Evolutionary conservation across 2,329 filamentous ascomycete species (phyloP).

Genomic region (Aspergillus puulaauensis): DNA sequence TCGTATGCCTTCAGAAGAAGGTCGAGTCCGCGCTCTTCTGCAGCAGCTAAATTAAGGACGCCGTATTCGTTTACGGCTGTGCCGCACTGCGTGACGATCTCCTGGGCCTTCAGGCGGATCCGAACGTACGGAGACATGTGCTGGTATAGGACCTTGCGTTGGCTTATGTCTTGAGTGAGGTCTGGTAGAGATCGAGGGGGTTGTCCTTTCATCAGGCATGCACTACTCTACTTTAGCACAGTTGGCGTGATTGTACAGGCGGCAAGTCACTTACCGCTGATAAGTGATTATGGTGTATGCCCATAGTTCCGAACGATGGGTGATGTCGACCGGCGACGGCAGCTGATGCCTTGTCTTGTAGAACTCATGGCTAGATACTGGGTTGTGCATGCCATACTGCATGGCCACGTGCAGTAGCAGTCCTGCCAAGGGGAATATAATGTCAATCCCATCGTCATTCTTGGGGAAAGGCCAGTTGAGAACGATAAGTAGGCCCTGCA

Average conservation of each 20-base stretch:
- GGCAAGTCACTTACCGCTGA: constrained; percentile 30
- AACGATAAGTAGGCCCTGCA: constrained; percentile 39
- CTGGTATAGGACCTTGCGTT: constrained; percentile 34
- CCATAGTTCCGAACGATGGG: constrained; percentile 41
- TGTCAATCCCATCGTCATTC: constrained; percentile 30
- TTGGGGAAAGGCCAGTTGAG: constrained; percentile 44
- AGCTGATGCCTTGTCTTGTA: constrained; percentile 32
- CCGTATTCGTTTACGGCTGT: constrained; percentile 39
- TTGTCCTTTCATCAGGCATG: constrained; percentile 40
- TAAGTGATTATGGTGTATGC: constrained; percentile 41
- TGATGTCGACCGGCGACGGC: constrained; percentile 35
- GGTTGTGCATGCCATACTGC: constrained; percentile 44
- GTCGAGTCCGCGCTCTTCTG: constrained; percentile 40
- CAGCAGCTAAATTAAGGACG: constrained; percentile 35
- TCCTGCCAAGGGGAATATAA: constrained; percentile 37
- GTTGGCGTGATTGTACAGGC: not conserved
- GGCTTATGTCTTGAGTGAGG: constrained; percentile 36
- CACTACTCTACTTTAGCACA: constrained; percentile 21
- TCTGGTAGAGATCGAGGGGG: constrained; percentile 33
- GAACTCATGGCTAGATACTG: constrained; percentile 45
- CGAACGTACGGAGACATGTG: constrained; percentile 34
- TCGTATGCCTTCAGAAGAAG: constrained; percentile 39
- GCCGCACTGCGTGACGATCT: constrained; percentile 37
- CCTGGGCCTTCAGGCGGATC: constrained; percentile 40
- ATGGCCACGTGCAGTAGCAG: constrained; percentile 44